Evolutionary conservation across 768 basidiomycete species (phyloP).

Genomic region (Auriscalpium microsporum): DNA sequence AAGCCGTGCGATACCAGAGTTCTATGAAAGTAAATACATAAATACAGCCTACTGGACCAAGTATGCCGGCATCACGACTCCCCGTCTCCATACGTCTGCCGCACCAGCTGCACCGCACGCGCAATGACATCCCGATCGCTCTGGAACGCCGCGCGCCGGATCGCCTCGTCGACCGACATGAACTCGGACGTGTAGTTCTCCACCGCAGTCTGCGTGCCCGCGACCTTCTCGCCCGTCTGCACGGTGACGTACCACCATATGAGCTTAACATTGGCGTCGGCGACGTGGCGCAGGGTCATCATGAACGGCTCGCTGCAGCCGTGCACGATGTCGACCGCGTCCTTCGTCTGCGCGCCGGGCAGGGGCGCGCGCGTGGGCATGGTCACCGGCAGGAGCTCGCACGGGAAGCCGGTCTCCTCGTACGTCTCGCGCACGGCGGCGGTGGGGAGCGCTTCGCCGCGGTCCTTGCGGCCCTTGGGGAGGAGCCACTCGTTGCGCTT

Average conservation of each 20-base stretch:
- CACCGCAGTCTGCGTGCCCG: constrained; percentile 18
- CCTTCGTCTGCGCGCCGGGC: constrained; percentile 32
- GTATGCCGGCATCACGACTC: no score
- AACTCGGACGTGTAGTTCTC: constrained; percentile 15
- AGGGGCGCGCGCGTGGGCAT: constrained; percentile 50
- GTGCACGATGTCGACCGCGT: constrained; percentile 18
- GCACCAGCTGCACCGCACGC: constrained; percentile 4
- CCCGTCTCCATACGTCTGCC: background rate
- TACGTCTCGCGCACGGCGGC: constrained; percentile 55
- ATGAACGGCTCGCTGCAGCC: constrained; percentile 28
- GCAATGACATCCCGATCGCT: constrained; percentile 7
- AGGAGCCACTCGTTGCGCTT: constrained; percentile 31
- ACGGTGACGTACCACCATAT: constrained; percentile 45
- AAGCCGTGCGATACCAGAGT: no score
- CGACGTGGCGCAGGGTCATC: constrained; percentile 23
- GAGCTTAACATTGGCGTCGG: constrained; percentile 30
- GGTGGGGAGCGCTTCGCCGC: constrained; percentile 39
- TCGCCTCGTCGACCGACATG: constrained; percentile 2
- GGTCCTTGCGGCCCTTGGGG: constrained; percentile 57
- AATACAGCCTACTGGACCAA: no score
- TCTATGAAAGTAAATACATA: no score
- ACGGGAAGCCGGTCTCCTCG: constrained; percentile 58
- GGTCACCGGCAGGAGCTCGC: constrained; percentile 38
- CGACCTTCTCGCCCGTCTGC: constrained; percentile 22
- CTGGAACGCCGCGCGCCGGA: constrained; percentile 4